A percentile compares a stretch with the other conserved stretches of the same genome.
Conservation (phyloP, 805 yeast genomes). For the Schizosaccharomyces osmophilus region DNA sequence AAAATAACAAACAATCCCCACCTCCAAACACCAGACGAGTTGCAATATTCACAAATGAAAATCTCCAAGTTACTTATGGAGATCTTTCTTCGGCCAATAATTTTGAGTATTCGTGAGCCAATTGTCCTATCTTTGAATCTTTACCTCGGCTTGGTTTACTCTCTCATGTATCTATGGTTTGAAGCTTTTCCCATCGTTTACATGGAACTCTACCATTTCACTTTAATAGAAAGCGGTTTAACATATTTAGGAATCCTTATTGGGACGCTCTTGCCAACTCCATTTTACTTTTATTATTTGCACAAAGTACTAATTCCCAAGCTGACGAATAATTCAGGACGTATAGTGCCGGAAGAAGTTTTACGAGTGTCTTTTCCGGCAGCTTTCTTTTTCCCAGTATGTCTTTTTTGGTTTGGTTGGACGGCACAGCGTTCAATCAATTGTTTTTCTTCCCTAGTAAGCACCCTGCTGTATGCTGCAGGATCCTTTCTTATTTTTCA, state of each 20-base stretch:
- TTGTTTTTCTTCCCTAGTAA: conserved; percentile 27
- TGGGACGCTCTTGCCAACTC: conserved; percentile 23
- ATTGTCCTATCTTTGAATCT: conserved; percentile 27
- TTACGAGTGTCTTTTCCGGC: conserved; percentile 8
- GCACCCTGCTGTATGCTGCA: conserved; percentile 18
- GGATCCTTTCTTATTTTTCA: conserved; percentile 28
- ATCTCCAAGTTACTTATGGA: conserved; percentile 7
- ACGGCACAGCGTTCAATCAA: conserved; percentile 19
- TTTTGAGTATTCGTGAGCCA: conserved; percentile 29
- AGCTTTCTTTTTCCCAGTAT: conserved; percentile 17
- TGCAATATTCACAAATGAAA: background rate
- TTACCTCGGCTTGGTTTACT: conserved; percentile 29
- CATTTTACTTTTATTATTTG: conserved; percentile 4
- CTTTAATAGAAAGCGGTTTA: conserved; percentile 23
- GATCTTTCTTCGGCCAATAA: conserved; percentile 17
- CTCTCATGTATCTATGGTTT: conserved; percentile 30
- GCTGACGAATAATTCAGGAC: conserved; percentile 10
- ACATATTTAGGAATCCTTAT: conserved; percentile 25
- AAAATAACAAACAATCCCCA: conserved; percentile 22
- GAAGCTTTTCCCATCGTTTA: conserved; percentile 40
- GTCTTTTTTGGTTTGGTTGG: conserved; percentile 29
- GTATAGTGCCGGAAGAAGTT: conserved; percentile 19
- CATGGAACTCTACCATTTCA: conserved; percentile 21
- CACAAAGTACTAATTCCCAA: conserved; percentile 4
- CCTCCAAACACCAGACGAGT: conserved; percentile 17